Evolutionary conservation across 306 rosid species (phyloP).

Genomic region (Cucumis cinereus): DNA sequence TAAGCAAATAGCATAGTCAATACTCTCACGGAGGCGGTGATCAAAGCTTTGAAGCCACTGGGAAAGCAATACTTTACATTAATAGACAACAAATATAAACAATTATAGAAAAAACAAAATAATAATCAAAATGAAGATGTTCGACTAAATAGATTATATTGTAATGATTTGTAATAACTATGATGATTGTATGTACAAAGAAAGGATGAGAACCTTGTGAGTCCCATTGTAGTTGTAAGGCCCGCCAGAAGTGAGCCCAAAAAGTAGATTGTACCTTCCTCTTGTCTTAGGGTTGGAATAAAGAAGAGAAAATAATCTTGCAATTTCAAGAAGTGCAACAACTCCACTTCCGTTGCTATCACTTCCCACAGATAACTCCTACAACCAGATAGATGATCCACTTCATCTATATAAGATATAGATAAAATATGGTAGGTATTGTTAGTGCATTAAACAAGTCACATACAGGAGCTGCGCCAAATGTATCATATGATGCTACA

Average conservation of each 20-base stretch:
- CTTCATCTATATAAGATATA: constrained; percentile 14
- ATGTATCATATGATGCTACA: constrained; percentile 96
- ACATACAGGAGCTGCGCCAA: constrained; percentile 98
- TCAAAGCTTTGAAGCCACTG: constrained; percentile 98
- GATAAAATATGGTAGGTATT: constrained; percentile 11
- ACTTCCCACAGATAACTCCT: constrained; percentile 95
- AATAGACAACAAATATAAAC: neutral
- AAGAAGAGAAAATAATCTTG: constrained; percentile 81
- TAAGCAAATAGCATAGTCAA: constrained; percentile 91
- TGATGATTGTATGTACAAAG: neutral
- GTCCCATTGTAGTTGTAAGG: constrained; percentile 99
- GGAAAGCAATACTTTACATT: constrained; percentile 13
- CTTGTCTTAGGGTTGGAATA: constrained; percentile 95
- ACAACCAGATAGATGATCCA: constrained; percentile 20
- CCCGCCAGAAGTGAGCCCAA: constrained; percentile 94
- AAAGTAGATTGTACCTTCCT: constrained; percentile 88
- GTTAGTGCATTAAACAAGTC: constrained; percentile 7
- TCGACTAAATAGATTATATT: constrained; percentile 4
- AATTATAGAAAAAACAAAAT: neutral
- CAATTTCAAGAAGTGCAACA: constrained; percentile 97
- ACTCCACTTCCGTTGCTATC: constrained; percentile 95
- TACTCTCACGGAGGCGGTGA: constrained; percentile 87
- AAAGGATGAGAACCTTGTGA: constrained; percentile 45
- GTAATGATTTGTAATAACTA: neutral
- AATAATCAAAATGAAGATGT: neutral